Base-by-base conservation (phyloP, 257 asterid species). In the Thymus mandschuricus region DNA sequence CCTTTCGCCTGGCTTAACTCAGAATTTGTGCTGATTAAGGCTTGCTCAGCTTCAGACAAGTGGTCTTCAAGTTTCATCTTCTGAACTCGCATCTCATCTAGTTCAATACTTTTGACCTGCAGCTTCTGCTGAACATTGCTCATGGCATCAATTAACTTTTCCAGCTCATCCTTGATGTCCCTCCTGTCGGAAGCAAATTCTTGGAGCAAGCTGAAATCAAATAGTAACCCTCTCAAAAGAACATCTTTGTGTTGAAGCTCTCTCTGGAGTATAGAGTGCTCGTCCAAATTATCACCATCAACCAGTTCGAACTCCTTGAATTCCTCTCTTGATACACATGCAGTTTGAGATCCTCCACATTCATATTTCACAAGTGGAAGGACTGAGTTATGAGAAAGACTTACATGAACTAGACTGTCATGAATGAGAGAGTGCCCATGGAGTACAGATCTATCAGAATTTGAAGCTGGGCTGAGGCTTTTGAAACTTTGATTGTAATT, bases 131-230 rank as follows among this genome's bases (percentile, higher is more conserved):
- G 88, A 77, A 81, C 88, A 72, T 81, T 80, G 78, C 78, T 69
- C 81, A 82, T 80, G 64, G 88, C 84, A 44, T 52, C 62, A 59
- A 67, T 78, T 72, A 86, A 79, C 87, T 81, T 86, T 70, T 83
- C 87, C 66, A 80, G 77, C 79, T 88, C 98, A 83, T 86, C 91
- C 73, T 80, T 86, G 73, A 80, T 77, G 69, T 92, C 97, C 74
- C 78, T 90, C 83, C 86, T 83, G 80, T 81, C 74, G 76, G 95
- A 85, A 67, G 92, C 86, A 71, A 89, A 88, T 78, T 92, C 98
- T 81, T 92, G 98, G 81, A 92, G 84, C 86, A 90, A 83, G 82
- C 90, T 88, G 75, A 89, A 84, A 82, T 92, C 98, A 75, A 86
- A 90, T 64, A 86, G 94, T 69, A 92, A 79, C 75, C 98, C 98